Conservation (phyloP, 345 rosid genomes). For the Firmiana major region DNA sequence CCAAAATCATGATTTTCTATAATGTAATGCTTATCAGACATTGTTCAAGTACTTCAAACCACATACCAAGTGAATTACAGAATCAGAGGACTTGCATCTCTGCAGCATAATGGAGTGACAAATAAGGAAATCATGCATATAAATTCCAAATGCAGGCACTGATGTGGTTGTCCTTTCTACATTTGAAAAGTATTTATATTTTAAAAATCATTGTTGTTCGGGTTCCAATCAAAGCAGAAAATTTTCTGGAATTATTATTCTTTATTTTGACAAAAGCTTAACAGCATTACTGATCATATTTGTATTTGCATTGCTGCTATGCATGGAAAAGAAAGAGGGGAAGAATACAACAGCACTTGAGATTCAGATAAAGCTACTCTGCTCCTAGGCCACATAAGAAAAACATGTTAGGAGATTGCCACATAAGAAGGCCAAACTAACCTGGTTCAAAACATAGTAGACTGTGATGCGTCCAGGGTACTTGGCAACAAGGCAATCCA, state of each 20-base stretch:
- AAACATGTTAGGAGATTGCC: background rate
- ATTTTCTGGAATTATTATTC: background rate
- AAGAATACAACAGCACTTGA: background rate
- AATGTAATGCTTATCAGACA: background rate
- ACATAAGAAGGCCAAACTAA: constrained; percentile 19
- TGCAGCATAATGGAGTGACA: background rate
- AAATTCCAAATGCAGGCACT: background rate
- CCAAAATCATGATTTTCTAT: background rate
- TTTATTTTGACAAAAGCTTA: background rate
- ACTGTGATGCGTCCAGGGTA: constrained; percentile 66
- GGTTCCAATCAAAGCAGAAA: background rate
- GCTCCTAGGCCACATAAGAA: background rate
- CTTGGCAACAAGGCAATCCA: constrained; percentile 62
- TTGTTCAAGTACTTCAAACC: background rate
- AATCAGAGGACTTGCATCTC: background rate
- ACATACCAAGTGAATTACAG: background rate
- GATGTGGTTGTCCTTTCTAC: background rate
- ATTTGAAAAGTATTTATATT: background rate
- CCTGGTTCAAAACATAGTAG: constrained; percentile 93
- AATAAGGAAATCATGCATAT: background rate
- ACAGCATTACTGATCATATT: background rate
- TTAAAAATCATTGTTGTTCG: background rate
- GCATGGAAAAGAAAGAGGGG: background rate
- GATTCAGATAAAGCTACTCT: background rate
- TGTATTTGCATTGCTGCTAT: background rate